phyloP scores from a whole-genome alignment of 208 protist species.

The Blechomonas ayalai region DNA sequence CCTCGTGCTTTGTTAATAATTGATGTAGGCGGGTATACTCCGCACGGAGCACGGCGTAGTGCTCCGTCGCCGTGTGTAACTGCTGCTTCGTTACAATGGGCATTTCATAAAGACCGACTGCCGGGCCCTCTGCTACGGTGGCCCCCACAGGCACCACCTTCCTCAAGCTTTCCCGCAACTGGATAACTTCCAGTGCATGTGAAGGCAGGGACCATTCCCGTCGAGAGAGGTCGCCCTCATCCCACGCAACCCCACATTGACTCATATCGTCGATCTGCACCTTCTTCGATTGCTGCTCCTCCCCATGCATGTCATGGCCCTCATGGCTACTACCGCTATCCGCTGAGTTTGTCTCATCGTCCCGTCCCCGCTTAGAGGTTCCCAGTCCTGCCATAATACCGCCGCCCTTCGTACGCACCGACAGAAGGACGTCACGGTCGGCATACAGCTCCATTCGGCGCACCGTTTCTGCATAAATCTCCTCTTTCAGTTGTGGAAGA shows the following conservation, averaged over 20 bases:
- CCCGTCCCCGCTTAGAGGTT: conserved; percentile 9
- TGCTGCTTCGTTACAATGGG: conserved; percentile 13
- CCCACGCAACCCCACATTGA: conserved; percentile 17
- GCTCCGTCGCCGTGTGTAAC: conserved; percentile 2
- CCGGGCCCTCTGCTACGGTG: too few species aligned
- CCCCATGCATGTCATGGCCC: conserved; percentile 6
- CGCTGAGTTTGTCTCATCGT: not conserved
- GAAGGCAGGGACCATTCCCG: conserved; percentile 8
- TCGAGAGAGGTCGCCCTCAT: conserved; percentile 18
- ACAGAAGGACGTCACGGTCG: conserved; percentile 25
- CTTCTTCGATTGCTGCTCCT: not conserved
- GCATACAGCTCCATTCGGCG: conserved; percentile 17
- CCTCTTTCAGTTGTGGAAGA: conserved; percentile 19
- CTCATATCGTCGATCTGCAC: not conserved
- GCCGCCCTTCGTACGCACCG: conserved; percentile 6
- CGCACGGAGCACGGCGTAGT: conserved; percentile 12
- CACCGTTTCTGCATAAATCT: conserved; percentile 11
- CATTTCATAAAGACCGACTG: conserved; percentile 1
- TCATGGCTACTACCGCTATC: not conserved
- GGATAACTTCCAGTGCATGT: conserved; percentile 7
- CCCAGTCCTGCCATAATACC: conserved; percentile 31
- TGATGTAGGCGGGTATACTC: conserved; percentile 9
- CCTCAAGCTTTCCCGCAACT: too few species aligned
- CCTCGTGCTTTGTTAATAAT: conserved; percentile 8
- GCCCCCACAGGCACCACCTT: too few species aligned